phyloP scores from a whole-genome alignment of 73 alveolate species.

The Stentor roeselii region DNA sequence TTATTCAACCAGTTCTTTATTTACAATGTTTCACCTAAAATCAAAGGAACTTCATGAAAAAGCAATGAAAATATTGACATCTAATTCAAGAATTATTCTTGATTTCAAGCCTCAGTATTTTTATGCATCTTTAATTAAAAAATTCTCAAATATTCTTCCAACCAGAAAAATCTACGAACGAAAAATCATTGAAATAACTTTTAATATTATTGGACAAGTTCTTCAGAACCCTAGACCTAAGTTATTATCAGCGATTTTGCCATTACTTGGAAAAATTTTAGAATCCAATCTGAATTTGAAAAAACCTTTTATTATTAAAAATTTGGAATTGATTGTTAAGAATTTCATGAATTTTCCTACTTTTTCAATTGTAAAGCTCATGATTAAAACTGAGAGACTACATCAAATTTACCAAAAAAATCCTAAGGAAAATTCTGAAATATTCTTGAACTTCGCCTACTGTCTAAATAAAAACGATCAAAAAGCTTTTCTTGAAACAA shows the following conservation, averaged over 20 bases:
- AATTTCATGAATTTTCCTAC: too few species aligned
- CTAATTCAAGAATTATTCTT: neutral
- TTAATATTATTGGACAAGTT: neutral
- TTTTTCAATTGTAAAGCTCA: too few species aligned
- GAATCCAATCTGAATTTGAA: neutral
- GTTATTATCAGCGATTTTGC: too few species aligned
- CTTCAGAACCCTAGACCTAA: too few species aligned
- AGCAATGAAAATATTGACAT: neutral
- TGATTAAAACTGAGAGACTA: too few species aligned
- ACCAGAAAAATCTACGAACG: neutral
- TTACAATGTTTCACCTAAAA: neutral
- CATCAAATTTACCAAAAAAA: neutral
- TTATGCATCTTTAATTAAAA: too few species aligned
- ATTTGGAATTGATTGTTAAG: too few species aligned
- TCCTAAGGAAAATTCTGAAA: neutral
- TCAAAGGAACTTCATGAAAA: neutral
- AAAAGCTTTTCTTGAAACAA: neutral
- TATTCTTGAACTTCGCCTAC: neutral
- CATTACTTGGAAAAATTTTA: too few species aligned
- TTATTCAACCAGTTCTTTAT: neutral
- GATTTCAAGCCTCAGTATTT: neutral
- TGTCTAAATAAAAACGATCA: neutral
- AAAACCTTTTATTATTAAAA: too few species aligned
- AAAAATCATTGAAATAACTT: neutral
- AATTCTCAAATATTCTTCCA: neutral